A percentile compares a stretch with the other conserved stretches of the same genome.
Conservation (phyloP, 768 basidiomycete species). For the Lyophyllum decastes region DNA sequence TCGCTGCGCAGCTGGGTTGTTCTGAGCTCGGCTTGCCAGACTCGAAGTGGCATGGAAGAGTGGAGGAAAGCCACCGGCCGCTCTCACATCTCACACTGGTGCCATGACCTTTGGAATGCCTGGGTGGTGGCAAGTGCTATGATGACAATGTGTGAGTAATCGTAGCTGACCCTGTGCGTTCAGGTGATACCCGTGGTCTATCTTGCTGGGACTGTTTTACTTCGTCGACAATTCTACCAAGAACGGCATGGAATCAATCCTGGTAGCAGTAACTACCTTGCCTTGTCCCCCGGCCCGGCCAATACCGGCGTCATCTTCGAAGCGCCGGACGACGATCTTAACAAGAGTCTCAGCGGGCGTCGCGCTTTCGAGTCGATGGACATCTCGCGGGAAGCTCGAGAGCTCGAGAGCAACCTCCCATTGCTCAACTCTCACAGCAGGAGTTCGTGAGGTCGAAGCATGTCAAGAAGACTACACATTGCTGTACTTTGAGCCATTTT, state of each 20-base stretch:
- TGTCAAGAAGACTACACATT: background rate
- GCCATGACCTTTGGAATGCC: conserved; percentile 41
- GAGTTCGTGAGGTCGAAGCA: background rate
- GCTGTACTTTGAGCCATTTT: background rate
- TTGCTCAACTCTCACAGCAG: conserved; percentile 8
- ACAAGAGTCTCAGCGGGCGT: conserved; percentile 9
- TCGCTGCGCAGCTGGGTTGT: background rate
- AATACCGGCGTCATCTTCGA: conserved; percentile 17
- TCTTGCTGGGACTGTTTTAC: conserved; percentile 40
- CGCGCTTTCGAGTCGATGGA: background rate
- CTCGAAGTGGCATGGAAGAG: conserved; percentile 46
- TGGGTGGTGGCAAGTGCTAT: conserved; percentile 45
- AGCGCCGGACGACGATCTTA: conserved; percentile 12
- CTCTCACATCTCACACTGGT: conserved; percentile 35
- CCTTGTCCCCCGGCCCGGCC: conserved; percentile 19
- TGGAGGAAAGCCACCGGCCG: conserved; percentile 40
- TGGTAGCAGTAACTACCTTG: conserved; percentile 24
- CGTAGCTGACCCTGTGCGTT: background rate
- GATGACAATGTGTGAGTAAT: background rate
- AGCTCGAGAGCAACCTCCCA: conserved; percentile 21
- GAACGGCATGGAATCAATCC: conserved; percentile 28
- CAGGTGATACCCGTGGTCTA: conserved; percentile 49
- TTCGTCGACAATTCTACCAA: conserved; percentile 43
- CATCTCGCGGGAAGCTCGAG: conserved; percentile 8
- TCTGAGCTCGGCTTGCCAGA: conserved; percentile 21